Conservation (phyloP, 305 asterid genomes). For the Solanum hybrid region DNA sequence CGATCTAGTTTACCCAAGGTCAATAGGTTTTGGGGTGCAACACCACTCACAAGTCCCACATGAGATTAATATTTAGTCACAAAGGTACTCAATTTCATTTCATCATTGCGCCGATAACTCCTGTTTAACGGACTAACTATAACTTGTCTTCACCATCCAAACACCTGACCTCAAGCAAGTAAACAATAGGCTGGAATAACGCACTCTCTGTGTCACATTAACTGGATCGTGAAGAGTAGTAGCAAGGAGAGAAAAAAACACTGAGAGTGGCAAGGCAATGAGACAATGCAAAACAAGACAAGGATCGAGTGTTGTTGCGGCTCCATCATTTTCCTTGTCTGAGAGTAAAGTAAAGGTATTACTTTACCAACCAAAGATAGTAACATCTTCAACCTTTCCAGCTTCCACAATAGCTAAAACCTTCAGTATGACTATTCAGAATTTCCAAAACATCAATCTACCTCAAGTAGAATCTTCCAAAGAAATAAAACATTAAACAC, state of each 20-base stretch:
- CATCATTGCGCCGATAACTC: not conserved
- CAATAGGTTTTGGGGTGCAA: not conserved
- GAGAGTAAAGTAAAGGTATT: not conserved
- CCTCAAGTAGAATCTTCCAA: not conserved
- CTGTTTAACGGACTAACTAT: not conserved
- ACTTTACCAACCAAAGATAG: not conserved
- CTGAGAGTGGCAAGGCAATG: not conserved
- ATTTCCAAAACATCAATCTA: not conserved
- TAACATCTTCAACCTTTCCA: not conserved
- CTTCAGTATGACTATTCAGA: not conserved
- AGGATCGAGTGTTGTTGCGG: not conserved
- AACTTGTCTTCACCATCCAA: not conserved
- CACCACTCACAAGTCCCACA: not conserved
- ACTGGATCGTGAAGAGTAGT: not conserved
- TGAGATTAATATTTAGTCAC: not conserved
- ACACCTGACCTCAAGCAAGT: not conserved
- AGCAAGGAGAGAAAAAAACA: not conserved
- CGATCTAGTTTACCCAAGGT: not conserved
- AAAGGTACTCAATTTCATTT: not conserved
- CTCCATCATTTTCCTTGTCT: not conserved
- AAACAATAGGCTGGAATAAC: not conserved
- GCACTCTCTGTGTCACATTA: not conserved
- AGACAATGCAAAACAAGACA: not conserved
- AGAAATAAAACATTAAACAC: not conserved
- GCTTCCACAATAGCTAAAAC: not conserved